These are phyloP conservation scores for Aphanocladium album DNA, from an alignment of 2,329 filamentous ascomycete genomes.

Conservation along the genomic window DNA sequence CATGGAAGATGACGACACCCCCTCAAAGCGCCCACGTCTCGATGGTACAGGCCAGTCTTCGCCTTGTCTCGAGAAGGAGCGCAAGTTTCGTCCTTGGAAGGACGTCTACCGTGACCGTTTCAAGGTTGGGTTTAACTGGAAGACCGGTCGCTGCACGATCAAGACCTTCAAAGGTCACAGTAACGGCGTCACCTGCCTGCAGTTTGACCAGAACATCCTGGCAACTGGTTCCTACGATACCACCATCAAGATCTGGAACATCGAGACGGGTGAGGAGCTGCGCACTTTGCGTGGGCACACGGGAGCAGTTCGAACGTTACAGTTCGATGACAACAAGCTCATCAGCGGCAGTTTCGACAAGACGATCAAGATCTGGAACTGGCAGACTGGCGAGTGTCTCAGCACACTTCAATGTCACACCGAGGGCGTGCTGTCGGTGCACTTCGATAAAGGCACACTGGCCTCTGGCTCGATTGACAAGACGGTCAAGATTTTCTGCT, in stretches of 20 bases:
- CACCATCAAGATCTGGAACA: slow-evolving; percentile 94
- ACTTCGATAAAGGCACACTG: slow-evolving; percentile 79
- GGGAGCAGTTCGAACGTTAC: slow-evolving; percentile 77
- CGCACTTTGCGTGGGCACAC: slow-evolving; percentile 81
- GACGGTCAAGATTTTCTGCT: slow-evolving; percentile 90
- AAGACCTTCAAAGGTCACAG: slow-evolving; percentile 79
- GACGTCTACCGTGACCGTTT: slow-evolving; percentile 94
- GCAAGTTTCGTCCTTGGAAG: slow-evolving; percentile 73
- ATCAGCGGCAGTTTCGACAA: slow-evolving; percentile 86
- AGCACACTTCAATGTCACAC: slow-evolving; percentile 75
- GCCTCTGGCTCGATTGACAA: slow-evolving; percentile 87
- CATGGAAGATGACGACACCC: slow-evolving; percentile 26
- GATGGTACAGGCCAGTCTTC: slow-evolving; percentile 22
- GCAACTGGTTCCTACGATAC: slow-evolving; percentile 93
- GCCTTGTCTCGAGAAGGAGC: slow-evolving; percentile 36
- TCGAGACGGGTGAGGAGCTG: slow-evolving; percentile 79
- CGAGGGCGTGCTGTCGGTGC: slow-evolving; percentile 77
- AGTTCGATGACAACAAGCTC: slow-evolving; percentile 88
- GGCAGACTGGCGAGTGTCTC: slow-evolving; percentile 83
- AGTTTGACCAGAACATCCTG: slow-evolving; percentile 79
- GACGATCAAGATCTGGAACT: slow-evolving; percentile 93
- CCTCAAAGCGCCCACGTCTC: slow-evolving; percentile 31
- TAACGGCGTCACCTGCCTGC: slow-evolving; percentile 59
- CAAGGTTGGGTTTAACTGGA: slow-evolving; percentile 96
- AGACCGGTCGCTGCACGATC: slow-evolving; percentile 82